Evolutionary conservation across 345 rosid genomes (phyloP).

Genomic region (Hibiscus trionum): DNA sequence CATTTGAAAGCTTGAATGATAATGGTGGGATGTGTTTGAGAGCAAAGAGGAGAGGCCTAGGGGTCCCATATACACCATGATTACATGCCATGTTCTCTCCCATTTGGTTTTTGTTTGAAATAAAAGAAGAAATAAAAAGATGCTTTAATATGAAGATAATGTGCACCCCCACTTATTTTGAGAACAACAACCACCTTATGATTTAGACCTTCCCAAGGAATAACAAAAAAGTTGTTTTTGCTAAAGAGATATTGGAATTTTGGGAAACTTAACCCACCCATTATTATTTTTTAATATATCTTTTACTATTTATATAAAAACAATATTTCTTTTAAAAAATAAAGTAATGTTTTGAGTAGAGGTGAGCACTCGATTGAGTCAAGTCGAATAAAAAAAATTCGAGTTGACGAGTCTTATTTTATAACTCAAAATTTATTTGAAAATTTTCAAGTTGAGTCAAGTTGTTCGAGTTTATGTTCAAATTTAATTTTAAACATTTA

Average conservation of each 20-base stretch:
- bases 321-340: too few relatives aligned
- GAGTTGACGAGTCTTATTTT: too few relatives aligned
- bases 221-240: not conserved
- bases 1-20: constrained; percentile 22
- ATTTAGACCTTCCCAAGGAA: constrained; percentile 41
- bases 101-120: constrained; percentile 20
- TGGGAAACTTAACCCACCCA: not conserved
- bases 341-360: too few relatives aligned
- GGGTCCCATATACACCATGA: constrained; percentile 40
- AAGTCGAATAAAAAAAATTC: too few relatives aligned
- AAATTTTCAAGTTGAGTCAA: too few relatives aligned
- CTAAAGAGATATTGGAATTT: not conserved
- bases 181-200: constrained; percentile 21
- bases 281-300: too few relatives aligned
- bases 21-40: constrained; percentile 7
- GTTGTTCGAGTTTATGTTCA: too few relatives aligned
- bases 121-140: constrained; percentile 12
- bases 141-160: constrained; percentile 26
- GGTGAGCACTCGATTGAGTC: too few relatives aligned
- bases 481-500: too few relatives aligned
- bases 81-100: constrained; percentile 33
- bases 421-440: too few relatives aligned
- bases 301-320: too few relatives aligned
- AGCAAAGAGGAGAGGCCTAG: constrained; percentile 14
- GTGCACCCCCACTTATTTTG: constrained; percentile 7